Evolutionary conservation across 345 rosid genomes (phyloP), one percentile per base, ranked within the genome.

Genomic region (Eucalyptus tenuipes): DNA sequence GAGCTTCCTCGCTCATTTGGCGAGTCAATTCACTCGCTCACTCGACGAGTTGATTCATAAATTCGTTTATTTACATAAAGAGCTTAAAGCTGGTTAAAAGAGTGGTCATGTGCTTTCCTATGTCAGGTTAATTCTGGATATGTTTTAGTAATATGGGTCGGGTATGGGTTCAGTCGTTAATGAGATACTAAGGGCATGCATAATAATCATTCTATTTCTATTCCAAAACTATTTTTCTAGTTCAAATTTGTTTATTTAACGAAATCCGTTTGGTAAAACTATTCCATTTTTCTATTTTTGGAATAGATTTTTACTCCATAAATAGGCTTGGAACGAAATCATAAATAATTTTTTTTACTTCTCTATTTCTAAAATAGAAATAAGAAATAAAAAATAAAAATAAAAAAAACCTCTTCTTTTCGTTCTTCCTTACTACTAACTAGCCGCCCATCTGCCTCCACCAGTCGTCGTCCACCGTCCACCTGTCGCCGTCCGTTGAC

Each of bases 381-480:
- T 52, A 9, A 52, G 4, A 52, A 3, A 7, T 0, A 52, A 16
- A 50, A 18, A 52, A 52, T 0, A 52, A 0, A 52, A 52, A 18
- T 52, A 9, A 52, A 52, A 16, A 50, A 48, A 48, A 48, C 13
- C 4, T 18, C 0, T 52, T 52, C 0, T 52, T 52, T 7, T 52
- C 2, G 0, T 3, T 18, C 0, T 0, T 20, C 25, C 0, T 52
- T 0, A 0, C 0, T 52, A 52, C 25, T 52, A 52, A 1, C 5
- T 7, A 2, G 1, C 2, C 0, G 0, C 0, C 0, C 57, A 52
- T 52, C 2, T 0, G 0, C 57, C 25, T 0, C 57, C 0, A 1
- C 25, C 0, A 52, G 25, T 10, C 0, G 0, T 0, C 0, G 2
- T 52, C 0, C 57, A 52, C 57, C 10, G 0, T 52, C 0, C 0